Evolutionary conservation across 192 early-diverging fungal species (phyloP).

Genomic region (Tieghemiomyces parasiticus): DNA sequence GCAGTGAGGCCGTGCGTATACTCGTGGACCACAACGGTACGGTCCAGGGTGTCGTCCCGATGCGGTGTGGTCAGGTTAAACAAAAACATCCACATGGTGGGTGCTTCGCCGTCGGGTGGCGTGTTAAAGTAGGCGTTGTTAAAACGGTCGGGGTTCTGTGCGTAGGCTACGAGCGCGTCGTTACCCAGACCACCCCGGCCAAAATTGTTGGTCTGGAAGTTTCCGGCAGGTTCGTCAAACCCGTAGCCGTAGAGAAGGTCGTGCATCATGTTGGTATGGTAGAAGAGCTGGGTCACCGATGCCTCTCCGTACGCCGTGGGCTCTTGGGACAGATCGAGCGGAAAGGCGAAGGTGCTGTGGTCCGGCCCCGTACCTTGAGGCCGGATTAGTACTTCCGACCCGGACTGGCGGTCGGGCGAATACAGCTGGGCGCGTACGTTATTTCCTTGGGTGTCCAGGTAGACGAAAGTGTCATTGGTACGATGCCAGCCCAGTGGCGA

Average conservation of each 20-base stretch:
- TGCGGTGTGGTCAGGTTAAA: constrained; percentile 27
- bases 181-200: constrained; percentile 31
- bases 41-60: constrained; percentile 41
- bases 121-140: constrained; percentile 54
- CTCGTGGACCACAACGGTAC: constrained; percentile 43
- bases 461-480: constrained; percentile 14
- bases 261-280: constrained; percentile 39
- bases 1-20: constrained; percentile 45
- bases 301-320: constrained; percentile 29
- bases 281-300: constrained; percentile 36
- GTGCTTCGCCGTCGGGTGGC: constrained; percentile 36
- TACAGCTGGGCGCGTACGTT: constrained; percentile 33
- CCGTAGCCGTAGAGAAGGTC: constrained; percentile 32
- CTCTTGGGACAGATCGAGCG: constrained; percentile 21
- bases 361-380: constrained; percentile 12
- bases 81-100: constrained; percentile 38
- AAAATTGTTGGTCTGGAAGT: constrained; percentile 42
- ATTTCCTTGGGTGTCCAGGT: constrained; percentile 32
- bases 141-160: constrained; percentile 25
- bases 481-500: constrained; percentile 26
- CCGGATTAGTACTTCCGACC: constrained; percentile 18
- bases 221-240: constrained; percentile 34
- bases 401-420: constrained; percentile 16
- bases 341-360: constrained; percentile 27
- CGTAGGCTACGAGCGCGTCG: constrained; percentile 33